These are phyloP conservation scores for Pleurotus tuber-regium DNA, from an alignment of 768 basidiomycete species.

Conservation along the genomic window DNA sequence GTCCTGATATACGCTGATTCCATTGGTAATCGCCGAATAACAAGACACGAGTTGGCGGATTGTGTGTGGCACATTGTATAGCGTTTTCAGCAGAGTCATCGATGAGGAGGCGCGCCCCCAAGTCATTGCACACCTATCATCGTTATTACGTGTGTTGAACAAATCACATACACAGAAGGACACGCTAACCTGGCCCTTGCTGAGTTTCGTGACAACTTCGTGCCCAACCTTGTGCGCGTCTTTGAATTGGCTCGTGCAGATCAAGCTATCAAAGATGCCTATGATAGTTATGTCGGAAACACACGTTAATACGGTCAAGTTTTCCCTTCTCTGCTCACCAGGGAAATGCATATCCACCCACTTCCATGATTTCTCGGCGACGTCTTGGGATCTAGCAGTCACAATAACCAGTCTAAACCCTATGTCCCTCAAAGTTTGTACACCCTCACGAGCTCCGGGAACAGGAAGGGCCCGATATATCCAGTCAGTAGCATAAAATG, in stretches of 20 bases:
- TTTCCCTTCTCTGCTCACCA: constrained; percentile 43
- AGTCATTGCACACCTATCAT: constrained; percentile 57
- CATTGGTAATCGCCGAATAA: constrained; percentile 78
- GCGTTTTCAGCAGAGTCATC: constrained; percentile 85
- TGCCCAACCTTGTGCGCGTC: constrained; percentile 42
- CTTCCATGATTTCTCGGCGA: constrained; percentile 55
- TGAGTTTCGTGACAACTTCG: constrained; percentile 53
- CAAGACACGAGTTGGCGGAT: constrained; percentile 54
- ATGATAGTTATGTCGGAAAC: neutral
- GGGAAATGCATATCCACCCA: constrained; percentile 71
- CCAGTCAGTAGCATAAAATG: constrained; percentile 53
- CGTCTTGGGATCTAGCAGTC: constrained; percentile 63
- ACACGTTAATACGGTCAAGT: neutral
- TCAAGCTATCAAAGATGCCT: constrained; percentile 55
- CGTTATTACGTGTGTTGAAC: neutral
- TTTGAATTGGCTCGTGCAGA: constrained; percentile 76
- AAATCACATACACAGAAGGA: neutral
- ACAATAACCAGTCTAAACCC: constrained; percentile 73
- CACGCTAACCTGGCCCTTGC: constrained; percentile 61
- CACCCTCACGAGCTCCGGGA: constrained; percentile 58
- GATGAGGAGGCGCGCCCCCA: constrained; percentile 65
- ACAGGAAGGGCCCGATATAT: constrained; percentile 51
- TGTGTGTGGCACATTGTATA: constrained; percentile 48
- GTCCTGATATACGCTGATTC: constrained; percentile 58
- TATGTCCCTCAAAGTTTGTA: constrained; percentile 51